Evolutionary conservation across 2,329 filamentous ascomycete genomes (phyloP), one percentile per base, ranked within the genome.

Genomic region (Penicillium occitanis): DNA sequence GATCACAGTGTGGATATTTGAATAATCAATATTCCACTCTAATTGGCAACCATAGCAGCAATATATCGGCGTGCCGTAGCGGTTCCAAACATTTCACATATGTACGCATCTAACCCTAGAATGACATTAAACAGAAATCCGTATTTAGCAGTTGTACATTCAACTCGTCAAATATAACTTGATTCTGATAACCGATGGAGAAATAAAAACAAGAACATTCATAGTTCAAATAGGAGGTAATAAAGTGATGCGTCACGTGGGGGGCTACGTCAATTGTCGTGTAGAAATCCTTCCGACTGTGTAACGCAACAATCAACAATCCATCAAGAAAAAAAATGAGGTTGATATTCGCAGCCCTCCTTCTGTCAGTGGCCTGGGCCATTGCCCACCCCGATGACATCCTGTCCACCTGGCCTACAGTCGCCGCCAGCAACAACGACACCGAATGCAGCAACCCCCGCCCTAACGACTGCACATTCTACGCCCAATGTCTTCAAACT

Each of bases 381-480:
- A n/a, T 51, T 6, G 42, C 53, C 22, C 53, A 50, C 4, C 53
- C 55, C 14, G 53, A 50, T 1, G 57, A 64, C 30, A 59, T 22
- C 11, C 40, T 51, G 42, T 37, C 57, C 30, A 46, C 10, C 63
- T 40, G 53, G 28, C 63, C 50, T 17, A 64, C 42, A 33, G 13
- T 37, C 57, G 50, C 22, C 22, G n/a, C 46, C 50, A 53, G 14
- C 28, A 63, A 33, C 61, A 63, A 61, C 63, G 46, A n/a, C 46
- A 65, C 57, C 22, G 64, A 66, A 46, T 73, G 67, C 64, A 66
- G 66, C 55, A 57, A 67, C 37, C 71, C 72, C 1, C 61, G 66
- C 19, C 68, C 67, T 40, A 71, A 74, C 66, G 68, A 61, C 59
- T 75, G 73, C 69, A 65, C 64, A 5, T 75, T 75, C 66, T 75